A percentile compares a stretch with the other conserved stretches of the same genome.
Conservation (phyloP, 805 yeast species). For the Lipomyces kockii region DNA sequence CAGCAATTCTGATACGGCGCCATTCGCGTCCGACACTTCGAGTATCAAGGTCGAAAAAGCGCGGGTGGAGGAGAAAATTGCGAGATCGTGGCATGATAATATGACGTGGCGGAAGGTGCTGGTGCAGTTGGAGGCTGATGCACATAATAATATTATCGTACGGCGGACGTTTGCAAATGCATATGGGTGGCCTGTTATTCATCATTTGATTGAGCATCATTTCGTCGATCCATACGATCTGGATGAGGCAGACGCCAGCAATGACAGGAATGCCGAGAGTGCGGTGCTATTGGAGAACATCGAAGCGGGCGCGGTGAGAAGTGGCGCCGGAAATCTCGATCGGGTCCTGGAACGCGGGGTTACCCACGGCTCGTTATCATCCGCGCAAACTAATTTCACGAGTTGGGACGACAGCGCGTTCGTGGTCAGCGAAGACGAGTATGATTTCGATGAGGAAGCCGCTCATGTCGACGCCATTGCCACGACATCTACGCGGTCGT, state of each 20-base stretch:
- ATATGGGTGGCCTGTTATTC: constrained; percentile 93
- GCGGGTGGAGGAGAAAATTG: constrained; percentile 74
- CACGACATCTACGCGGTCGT: not conserved
- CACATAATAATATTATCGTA: constrained; percentile 91
- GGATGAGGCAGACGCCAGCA: constrained; percentile 3
- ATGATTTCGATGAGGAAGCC: constrained; percentile 10
- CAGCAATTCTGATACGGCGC: not conserved
- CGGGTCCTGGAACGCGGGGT: not conserved
- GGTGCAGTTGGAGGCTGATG: constrained; percentile 85
- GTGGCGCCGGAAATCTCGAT: constrained; percentile 1
- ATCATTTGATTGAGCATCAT: constrained; percentile 73
- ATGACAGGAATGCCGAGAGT: not conserved
- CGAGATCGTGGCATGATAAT: constrained; percentile 82
- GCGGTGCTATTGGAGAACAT: not conserved
- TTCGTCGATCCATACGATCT: constrained; percentile 47
- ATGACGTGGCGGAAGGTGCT: constrained; percentile 91
- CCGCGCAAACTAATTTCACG: constrained; percentile 11
- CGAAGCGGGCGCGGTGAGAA: not conserved
- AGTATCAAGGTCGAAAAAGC: constrained; percentile 43
- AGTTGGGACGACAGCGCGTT: constrained; percentile 31
- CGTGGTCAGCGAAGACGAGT: constrained; percentile 25
- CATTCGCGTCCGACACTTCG: not conserved
- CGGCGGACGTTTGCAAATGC: constrained; percentile 89
- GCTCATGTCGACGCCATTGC: not conserved
- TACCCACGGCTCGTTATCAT: not conserved